A percentile compares a stretch with the other conserved stretches of the same genome.
Evolutionary conservation across 1,284 basidiomycete genomes (phyloP).

Genomic region (Fomitiporia mediterranea): DNA sequence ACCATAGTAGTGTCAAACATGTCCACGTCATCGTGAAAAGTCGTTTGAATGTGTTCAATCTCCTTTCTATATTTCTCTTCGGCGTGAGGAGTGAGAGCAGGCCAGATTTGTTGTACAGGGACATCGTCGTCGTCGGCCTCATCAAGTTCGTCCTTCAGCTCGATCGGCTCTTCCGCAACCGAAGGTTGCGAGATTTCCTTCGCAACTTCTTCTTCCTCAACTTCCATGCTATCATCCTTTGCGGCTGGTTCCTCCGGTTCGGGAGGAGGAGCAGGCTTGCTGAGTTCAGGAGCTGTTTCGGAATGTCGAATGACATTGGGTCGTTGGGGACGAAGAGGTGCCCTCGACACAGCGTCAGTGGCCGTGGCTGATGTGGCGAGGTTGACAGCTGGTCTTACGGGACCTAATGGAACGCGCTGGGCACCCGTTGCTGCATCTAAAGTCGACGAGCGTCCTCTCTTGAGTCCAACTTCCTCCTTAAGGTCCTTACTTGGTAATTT

Average conservation of each 20-base stretch:
- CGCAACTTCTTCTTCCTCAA: conserved; percentile 50
- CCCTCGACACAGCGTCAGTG: conserved; percentile 24
- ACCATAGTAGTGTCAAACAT: conserved; percentile 95
- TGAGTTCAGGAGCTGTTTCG: conserved; percentile 30
- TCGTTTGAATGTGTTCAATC: conserved; percentile 63
- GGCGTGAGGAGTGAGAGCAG: conserved; percentile 58
- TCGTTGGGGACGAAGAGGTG: conserved; percentile 31
- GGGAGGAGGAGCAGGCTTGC: conserved; percentile 34
- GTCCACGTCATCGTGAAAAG: conserved; percentile 79
- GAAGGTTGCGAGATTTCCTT: conserved; percentile 38
- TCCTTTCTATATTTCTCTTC: conserved; percentile 53
- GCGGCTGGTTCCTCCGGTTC: conserved; percentile 23
- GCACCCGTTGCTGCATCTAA: conserved; percentile 50
- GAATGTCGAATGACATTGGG: conserved; percentile 38
- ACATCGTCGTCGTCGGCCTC: conserved; percentile 33
- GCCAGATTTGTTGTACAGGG: conserved; percentile 53
- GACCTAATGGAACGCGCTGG: conserved; percentile 63
- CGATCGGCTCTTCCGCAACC: conserved; percentile 22
- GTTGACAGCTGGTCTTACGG: conserved; percentile 42
- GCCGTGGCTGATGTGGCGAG: conserved; percentile 28
- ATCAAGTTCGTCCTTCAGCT: conserved; percentile 41
- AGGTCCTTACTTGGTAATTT: conserved; percentile 25
- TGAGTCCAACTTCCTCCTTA: conserved; percentile 46
- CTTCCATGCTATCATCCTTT: not conserved
- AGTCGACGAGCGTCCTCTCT: conserved; percentile 58